Conservation (phyloP, 495 filamentous ascomycete species). For the Friedmanniomyces simplex region DNA sequence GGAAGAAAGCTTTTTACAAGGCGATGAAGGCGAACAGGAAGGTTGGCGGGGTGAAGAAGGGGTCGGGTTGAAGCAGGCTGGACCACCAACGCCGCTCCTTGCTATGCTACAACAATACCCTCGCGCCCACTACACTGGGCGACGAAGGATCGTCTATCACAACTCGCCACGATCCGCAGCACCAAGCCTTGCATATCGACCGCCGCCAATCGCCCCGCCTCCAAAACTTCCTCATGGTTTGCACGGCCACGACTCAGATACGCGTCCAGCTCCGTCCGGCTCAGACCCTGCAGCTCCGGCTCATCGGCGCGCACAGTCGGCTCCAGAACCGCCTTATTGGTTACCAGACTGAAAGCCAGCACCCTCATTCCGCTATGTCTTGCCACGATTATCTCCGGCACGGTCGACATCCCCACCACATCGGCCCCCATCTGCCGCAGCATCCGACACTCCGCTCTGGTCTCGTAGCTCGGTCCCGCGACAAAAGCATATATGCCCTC, state of each 20-base stretch:
- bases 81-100: neutral
- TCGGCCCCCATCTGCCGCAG: slow-evolving; percentile 57
- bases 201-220: slow-evolving; percentile 52
- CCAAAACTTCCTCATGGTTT: slow-evolving; percentile 62
- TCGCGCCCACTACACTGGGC: neutral
- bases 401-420: slow-evolving; percentile 69
- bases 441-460: slow-evolving; percentile 67
- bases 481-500: slow-evolving; percentile 72
- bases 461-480: slow-evolving; percentile 65
- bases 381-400: slow-evolving; percentile 66
- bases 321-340: slow-evolving; percentile 59
- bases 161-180: slow-evolving; percentile 31
- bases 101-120: neutral
- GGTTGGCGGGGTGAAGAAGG: slow-evolving; percentile 22
- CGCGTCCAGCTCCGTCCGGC: slow-evolving; percentile 41
- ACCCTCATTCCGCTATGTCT: slow-evolving; percentile 60
- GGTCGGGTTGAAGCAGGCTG: slow-evolving; percentile 7
- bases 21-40: slow-evolving; percentile 48
- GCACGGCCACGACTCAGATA: slow-evolving; percentile 56
- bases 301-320: slow-evolving; percentile 53
- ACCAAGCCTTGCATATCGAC: slow-evolving; percentile 53
- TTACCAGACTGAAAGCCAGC: slow-evolving; percentile 68
- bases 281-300: slow-evolving; percentile 29
- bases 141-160: neutral
- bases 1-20: slow-evolving; percentile 64